Conservation (phyloP, 1,284 basidiomycete species). For the Exobasidium rhododendri region DNA sequence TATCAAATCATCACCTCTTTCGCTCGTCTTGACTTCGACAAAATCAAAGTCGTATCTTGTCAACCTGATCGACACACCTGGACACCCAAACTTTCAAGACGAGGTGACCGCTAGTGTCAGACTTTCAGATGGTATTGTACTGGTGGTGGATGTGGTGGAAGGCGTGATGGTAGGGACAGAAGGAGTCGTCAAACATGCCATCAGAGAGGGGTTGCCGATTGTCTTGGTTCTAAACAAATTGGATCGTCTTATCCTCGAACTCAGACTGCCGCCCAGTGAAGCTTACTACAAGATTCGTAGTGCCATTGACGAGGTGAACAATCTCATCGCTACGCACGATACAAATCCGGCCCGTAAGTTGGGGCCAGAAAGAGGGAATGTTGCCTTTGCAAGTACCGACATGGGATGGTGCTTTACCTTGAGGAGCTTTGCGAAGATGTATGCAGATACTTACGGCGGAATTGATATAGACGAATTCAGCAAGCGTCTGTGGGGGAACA, state of each 20-base stretch:
- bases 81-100: constrained; percentile 92
- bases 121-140: constrained; percentile 84
- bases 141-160: constrained; percentile 63
- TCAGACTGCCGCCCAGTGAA: constrained; percentile 89
- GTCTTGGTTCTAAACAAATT: constrained; percentile 96
- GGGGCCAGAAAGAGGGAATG: constrained; percentile 92
- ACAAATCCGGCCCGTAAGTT: constrained; percentile 80
- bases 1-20: constrained; percentile 95
- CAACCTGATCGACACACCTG: constrained; percentile 94
- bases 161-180: constrained; percentile 50
- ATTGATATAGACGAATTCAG: constrained; percentile 65
- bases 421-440: constrained; percentile 90
- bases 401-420: constrained; percentile 98
- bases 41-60: constrained; percentile 87
- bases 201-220: constrained; percentile 69
- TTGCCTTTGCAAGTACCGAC: constrained; percentile 93
- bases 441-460: constrained; percentile 74
- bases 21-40: constrained; percentile 80
- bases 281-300: constrained; percentile 99
- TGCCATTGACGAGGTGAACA: constrained; percentile 97
- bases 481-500: constrained; percentile 92
- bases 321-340: constrained; percentile 70
- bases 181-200: constrained; percentile 41
- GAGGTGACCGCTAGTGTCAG: constrained; percentile 86
- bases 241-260: constrained; percentile 91